Evolutionary conservation across 495 filamentous ascomycete genomes (phyloP), one percentile per base, ranked within the genome.

Genomic region (Pyrenopolyporus hunteri): DNA sequence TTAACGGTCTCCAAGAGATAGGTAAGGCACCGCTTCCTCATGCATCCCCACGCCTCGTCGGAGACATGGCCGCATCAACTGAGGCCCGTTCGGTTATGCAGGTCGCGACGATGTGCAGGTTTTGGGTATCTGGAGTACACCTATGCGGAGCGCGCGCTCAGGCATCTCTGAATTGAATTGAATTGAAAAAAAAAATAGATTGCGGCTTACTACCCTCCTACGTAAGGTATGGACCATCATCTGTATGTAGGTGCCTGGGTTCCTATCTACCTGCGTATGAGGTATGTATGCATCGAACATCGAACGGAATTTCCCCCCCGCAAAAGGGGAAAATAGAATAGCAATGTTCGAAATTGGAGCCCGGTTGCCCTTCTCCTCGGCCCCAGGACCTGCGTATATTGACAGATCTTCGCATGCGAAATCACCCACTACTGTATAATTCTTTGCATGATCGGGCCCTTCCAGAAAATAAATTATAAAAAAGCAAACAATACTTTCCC

Each of bases 51-150:
- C 69, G 69, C 69, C 57, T 66, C 59, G 59, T 71, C 69, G 69
- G 69, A 71, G 59, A 69, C 66, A 65, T 67, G 72, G 72, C 66
- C 70, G 72, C 72, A 74, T 59, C 59, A 66, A 66, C 62, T 63
- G 69, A 72, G 72, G 67, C 72, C 72, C 51, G 58, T 64, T 73
- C 70, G 70, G 70, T 62, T 72, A 72, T 74, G 72, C 72, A 73
- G 67, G 70, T 67, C 50, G 53, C 63, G 59, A 63, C 51, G 61
- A 62, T 55, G 40, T 59, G 59, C 67, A 67, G 56, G n/a, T 35
- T 49, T 48, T 59, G 57, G 53, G 63, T 57, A 26, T 54, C 44
- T 70, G 54, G 63, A 57, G 47, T 50, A n/a, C n/a, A n/a, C n/a
- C n/a, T n/a, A 60, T 66, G 63, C 63, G 63, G 63, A 66, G 63